Percentiles rank a stretch among this genome's conserved stretches.
phyloP scores from a whole-genome alignment of 169 alveolate genomes.

The Plasmodium sp. region DNA sequence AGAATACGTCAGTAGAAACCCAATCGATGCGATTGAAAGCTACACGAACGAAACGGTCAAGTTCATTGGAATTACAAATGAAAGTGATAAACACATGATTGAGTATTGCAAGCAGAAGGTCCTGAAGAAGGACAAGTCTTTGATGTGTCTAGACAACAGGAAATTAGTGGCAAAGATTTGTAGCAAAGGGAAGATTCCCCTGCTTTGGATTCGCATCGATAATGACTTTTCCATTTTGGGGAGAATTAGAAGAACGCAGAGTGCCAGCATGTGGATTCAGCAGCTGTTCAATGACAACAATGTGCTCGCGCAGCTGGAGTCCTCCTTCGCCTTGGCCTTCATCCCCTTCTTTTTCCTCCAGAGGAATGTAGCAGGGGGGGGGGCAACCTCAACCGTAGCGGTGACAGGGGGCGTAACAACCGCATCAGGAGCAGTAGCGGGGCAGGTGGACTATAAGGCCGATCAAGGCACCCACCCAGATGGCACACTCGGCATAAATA shows the following conservation, averaged over 20 bases:
- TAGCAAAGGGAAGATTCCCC: constrained; percentile 87
- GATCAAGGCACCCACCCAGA: neutral
- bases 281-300: constrained; percentile 87
- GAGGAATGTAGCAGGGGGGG: neutral
- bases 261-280: constrained; percentile 91
- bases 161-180: constrained; percentile 89
- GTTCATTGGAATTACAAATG: constrained; percentile 77
- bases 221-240: constrained; percentile 81
- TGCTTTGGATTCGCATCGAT: constrained; percentile 89
- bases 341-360: constrained; percentile 67
- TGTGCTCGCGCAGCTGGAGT: constrained; percentile 83
- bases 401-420: neutral
- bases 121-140: constrained; percentile 72
- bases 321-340: constrained; percentile 80
- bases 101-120: constrained; percentile 78
- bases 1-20: constrained; percentile 1
- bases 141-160: constrained; percentile 85
- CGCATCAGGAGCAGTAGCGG: neutral
- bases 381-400: neutral
- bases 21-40: neutral
- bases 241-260: constrained; percentile 85
- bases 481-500: neutral
- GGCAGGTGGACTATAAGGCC: neutral
- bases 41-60: constrained; percentile 53
- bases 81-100: constrained; percentile 77